Evolutionary conservation across 208 protist species (phyloP).

Genomic region (Trypanosoma avium): DNA sequence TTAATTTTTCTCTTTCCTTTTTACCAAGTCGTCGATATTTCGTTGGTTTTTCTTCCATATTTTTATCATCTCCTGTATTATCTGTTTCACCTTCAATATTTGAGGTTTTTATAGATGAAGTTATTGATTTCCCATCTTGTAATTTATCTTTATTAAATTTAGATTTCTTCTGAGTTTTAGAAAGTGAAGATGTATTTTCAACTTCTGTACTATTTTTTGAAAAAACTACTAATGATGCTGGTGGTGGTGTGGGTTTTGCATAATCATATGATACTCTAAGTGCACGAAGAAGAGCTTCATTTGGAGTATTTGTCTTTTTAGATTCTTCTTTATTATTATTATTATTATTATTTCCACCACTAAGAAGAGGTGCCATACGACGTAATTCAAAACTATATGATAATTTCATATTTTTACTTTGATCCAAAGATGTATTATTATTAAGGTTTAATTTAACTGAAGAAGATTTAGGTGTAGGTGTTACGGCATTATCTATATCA

Average conservation of each 20-base stretch:
- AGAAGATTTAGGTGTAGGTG: too few species aligned
- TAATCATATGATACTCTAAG: conserved; percentile 42
- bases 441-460: too few species aligned
- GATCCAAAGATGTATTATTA: neutral
- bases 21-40: conserved; percentile 40
- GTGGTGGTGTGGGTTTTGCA: conserved; percentile 31
- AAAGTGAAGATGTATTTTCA: too few species aligned
- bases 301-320: neutral
- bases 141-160: neutral
- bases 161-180: conserved; percentile 32
- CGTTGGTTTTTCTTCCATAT: neutral
- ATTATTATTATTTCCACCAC: too few species aligned
- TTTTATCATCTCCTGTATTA: too few species aligned
- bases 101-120: neutral
- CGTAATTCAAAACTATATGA: conserved; percentile 91
- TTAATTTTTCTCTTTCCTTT: conserved; percentile 44
- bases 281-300: conserved; percentile 35
- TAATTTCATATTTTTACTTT: neutral
- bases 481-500: conserved; percentile 13
- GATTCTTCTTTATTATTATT: conserved; percentile 1
- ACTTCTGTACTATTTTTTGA: neutral
- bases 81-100: conserved; percentile 8
- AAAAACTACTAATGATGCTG: conserved; percentile 8
- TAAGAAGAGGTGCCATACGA: conserved; percentile 76
- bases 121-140: neutral